Percentiles rank a stretch among this genome's conserved stretches.
Evolutionary conservation across 139 green algal genomes (phyloP).

Genomic region (Pseudopediastrum boryanum): DNA sequence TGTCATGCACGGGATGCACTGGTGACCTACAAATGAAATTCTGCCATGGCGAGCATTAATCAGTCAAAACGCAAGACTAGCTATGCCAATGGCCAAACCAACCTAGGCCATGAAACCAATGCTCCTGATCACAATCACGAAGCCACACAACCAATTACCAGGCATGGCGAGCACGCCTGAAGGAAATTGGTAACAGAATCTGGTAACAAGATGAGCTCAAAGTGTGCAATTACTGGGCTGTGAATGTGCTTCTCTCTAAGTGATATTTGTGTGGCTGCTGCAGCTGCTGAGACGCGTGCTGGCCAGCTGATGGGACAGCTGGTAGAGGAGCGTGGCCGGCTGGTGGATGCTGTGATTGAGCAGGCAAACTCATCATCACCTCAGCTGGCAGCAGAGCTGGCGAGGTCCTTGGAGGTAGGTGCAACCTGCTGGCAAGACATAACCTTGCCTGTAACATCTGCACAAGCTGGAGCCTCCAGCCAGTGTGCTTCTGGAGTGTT

Average conservation of each 20-base stretch:
- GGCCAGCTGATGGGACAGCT: constrained; percentile 18
- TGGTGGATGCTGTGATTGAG: constrained; percentile 24
- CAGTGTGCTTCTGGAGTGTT: background rate
- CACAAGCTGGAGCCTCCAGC: background rate
- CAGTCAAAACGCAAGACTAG: too few species aligned
- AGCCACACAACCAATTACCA: too few species aligned
- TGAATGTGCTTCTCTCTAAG: too few species aligned
- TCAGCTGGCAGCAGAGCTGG: constrained; percentile 4
- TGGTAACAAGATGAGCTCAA: too few species aligned
- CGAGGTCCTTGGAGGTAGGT: background rate
- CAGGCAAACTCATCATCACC: background rate
- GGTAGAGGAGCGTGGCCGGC: constrained; percentile 9
- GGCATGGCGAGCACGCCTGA: background rate
- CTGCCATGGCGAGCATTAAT: too few species aligned
- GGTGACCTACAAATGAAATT: too few species aligned
- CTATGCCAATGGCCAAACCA: too few species aligned
- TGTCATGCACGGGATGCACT: background rate
- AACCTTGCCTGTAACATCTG: background rate
- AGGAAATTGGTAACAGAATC: background rate
- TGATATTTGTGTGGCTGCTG: background rate
- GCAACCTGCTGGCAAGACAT: background rate
- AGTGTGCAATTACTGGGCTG: too few species aligned
- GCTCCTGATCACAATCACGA: too few species aligned
- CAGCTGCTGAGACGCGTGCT: constrained; percentile 29
- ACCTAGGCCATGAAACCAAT: too few species aligned